A percentile compares a stretch with the other conserved stretches of the same genome.
Evolutionary conservation across 805 yeast genomes (phyloP).

Genomic region (Maudiozyma barnettii): DNA sequence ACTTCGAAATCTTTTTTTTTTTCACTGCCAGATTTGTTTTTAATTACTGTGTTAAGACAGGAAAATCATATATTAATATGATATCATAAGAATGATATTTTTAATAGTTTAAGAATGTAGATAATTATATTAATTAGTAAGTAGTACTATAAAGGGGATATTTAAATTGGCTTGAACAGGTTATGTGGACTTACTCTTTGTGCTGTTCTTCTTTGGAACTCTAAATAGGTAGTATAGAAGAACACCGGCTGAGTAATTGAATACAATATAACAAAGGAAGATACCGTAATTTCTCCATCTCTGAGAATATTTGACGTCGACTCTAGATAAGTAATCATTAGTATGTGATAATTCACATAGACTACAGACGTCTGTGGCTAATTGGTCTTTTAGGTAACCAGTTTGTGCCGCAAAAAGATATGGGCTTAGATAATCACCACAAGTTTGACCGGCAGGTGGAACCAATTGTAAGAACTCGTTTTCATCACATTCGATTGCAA

Average conservation of each 20-base stretch:
- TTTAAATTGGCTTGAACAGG: too few relatives aligned
- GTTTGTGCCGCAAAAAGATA: slow-evolving; percentile 29
- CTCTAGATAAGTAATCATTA: slow-evolving; percentile 44
- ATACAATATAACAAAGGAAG: slow-evolving; percentile 40
- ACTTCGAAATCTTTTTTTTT: too few relatives aligned
- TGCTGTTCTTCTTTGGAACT: slow-evolving; percentile 48
- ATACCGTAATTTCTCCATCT: slow-evolving; percentile 59
- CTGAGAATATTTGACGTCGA: slow-evolving; percentile 31
- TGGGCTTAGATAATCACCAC: slow-evolving; percentile 43
- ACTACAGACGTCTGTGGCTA: slow-evolving; percentile 42
- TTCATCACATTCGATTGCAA: slow-evolving; percentile 37
- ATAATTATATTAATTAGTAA: neutral
- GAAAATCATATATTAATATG: too few relatives aligned
- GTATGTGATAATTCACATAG: slow-evolving; percentile 52
- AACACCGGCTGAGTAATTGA: slow-evolving; percentile 33
- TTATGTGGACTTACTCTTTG: neutral
- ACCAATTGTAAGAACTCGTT: slow-evolving; percentile 40
- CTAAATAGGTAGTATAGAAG: slow-evolving; percentile 54
- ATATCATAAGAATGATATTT: too few relatives aligned
- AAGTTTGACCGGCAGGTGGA: slow-evolving; percentile 49
- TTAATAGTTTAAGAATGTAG: neutral
- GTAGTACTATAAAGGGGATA: neutral
- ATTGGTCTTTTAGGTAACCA: slow-evolving; percentile 42
- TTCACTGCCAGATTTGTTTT: too few relatives aligned
- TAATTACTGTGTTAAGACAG: too few relatives aligned